A percentile compares a stretch with the other conserved stretches of the same genome.
phyloP scores from a whole-genome alignment of 306 rosid genomes.

The Pueraria montana region DNA sequence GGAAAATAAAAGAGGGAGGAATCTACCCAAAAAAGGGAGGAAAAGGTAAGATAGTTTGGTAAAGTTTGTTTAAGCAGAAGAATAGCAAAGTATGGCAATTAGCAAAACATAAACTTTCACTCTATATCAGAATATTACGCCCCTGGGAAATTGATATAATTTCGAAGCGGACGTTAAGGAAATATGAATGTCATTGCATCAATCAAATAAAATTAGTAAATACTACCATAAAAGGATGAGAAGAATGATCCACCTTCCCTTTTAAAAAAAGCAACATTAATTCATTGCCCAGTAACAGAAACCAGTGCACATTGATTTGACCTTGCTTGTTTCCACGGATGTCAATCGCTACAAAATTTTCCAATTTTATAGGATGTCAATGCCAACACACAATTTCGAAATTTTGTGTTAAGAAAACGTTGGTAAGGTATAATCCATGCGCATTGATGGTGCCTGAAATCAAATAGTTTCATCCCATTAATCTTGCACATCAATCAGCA shows the following conservation, averaged over 20 bases:
- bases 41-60: background rate
- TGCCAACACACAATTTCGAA: too few relatives aligned
- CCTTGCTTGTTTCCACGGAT: background rate
- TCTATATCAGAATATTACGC: background rate
- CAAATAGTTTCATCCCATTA: background rate
- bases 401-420: too few relatives aligned
- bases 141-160: background rate
- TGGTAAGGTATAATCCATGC: background rate
- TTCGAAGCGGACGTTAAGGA: background rate
- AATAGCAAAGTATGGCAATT: background rate
- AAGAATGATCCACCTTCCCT: background rate
- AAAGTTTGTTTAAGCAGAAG: background rate
- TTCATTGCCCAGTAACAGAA: background rate
- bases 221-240: background rate
- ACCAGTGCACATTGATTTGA: background rate
- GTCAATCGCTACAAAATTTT: background rate
- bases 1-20: slow-evolving; percentile 1
- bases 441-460: background rate
- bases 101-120: background rate
- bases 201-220: slow-evolving; percentile 20
- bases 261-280: background rate
- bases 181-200: slow-evolving; percentile 6
- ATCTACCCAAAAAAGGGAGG: background rate
- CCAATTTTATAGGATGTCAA: background rate
- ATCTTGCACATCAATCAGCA: background rate